Conservation (phyloP, 2,329 filamentous ascomycete genomes). For the Pestalotiopsis sp. region DNA sequence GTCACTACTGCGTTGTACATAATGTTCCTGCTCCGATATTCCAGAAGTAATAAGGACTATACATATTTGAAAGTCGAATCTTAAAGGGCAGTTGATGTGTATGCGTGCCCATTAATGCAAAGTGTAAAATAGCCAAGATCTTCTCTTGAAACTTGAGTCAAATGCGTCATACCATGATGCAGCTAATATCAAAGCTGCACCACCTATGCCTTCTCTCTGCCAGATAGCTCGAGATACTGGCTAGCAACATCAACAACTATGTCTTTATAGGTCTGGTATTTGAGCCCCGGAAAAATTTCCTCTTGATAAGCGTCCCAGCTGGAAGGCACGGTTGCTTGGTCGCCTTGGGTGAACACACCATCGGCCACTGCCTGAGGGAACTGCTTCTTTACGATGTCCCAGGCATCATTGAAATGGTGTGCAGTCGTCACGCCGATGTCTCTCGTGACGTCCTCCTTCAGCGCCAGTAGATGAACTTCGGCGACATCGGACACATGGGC, state of each 20-base stretch:
- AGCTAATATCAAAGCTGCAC: not conserved
- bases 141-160: too few relatives aligned
- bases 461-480: not conserved
- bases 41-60: too few relatives aligned
- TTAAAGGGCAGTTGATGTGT: too few relatives aligned
- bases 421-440: not conserved
- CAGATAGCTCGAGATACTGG: slow-evolving; percentile 3
- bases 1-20: too few relatives aligned
- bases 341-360: slow-evolving; percentile 16
- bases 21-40: too few relatives aligned
- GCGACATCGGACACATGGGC: not conserved
- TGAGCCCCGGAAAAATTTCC: not conserved
- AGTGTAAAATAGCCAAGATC: too few relatives aligned
- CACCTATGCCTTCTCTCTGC: not conserved
- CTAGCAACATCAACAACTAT: slow-evolving; percentile 6
- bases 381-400: slow-evolving; percentile 13
- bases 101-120: too few relatives aligned
- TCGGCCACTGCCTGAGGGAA: slow-evolving; percentile 14
- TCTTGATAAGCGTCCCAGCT: not conserved
- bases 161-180: too few relatives aligned
- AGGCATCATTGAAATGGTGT: slow-evolving; percentile 18
- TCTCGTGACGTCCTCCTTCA: not conserved
- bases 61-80: too few relatives aligned
- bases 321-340: not conserved
- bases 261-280: not conserved